phyloP scores from a whole-genome alignment of 2,329 filamentous ascomycete species.

The Aschersonia sp. region DNA sequence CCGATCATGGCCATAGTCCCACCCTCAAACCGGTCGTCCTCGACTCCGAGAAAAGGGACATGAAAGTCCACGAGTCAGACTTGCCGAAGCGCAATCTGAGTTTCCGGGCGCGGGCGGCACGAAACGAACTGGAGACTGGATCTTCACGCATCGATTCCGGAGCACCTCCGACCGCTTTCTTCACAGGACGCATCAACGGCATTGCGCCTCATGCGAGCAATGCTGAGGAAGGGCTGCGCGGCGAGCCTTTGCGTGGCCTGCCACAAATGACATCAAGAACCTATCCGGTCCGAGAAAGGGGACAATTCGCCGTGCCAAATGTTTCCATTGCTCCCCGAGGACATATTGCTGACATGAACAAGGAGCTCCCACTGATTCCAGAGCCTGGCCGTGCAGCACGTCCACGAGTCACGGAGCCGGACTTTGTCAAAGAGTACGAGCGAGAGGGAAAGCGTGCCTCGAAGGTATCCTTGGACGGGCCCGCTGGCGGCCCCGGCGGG shows the following conservation, averaged over 20 bases:
- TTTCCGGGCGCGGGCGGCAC: slow-evolving; percentile 42
- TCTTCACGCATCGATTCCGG: slow-evolving; percentile 13
- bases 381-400: neutral
- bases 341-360: neutral
- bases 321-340: neutral
- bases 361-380: neutral
- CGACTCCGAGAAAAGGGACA: neutral
- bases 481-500: too few relatives aligned
- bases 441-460: neutral
- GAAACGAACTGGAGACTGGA: slow-evolving; percentile 24
- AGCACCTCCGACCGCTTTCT: slow-evolving; percentile 2
- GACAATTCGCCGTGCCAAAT: slow-evolving; percentile 6
- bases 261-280: slow-evolving; percentile 9
- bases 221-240: slow-evolving; percentile 44
- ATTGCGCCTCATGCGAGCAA: slow-evolving; percentile 26
- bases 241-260: slow-evolving; percentile 38
- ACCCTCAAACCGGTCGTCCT: too few relatives aligned
- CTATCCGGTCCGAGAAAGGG: slow-evolving; percentile 23
- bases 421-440: neutral
- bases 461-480: too few relatives aligned
- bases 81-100: slow-evolving; percentile 32
- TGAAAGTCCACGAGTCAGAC: neutral
- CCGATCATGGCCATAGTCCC: neutral
- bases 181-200: slow-evolving; percentile 14
- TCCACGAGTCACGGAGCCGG: slow-evolving; percentile 1